Conservation (phyloP, 2,329 filamentous ascomycete species). For the Cladosporium velox region DNA sequence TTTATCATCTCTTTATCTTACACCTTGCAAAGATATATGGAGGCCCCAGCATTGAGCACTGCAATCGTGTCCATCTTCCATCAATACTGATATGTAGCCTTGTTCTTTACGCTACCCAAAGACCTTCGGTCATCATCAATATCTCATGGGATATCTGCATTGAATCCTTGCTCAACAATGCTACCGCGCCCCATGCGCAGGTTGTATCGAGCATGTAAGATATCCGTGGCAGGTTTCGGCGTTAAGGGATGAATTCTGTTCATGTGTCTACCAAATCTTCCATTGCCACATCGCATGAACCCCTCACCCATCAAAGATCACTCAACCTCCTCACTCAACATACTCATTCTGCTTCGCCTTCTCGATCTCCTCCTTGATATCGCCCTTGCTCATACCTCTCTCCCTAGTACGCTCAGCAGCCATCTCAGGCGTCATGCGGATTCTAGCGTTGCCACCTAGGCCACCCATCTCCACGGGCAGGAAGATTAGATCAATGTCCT, state of each 20-base stretch:
- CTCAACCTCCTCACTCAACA: neutral
- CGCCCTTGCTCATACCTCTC: slow-evolving; percentile 13
- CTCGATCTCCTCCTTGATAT: slow-evolving; percentile 16
- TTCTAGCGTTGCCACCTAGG: slow-evolving; percentile 4
- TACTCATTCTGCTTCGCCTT: slow-evolving; percentile 16
- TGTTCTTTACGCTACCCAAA: neutral
- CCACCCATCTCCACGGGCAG: slow-evolving; percentile 18
- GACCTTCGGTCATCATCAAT: neutral
- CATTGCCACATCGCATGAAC: neutral
- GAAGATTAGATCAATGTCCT: slow-evolving; percentile 40
- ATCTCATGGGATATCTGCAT: no score
- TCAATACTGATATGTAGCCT: neutral
- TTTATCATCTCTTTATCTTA: no score
- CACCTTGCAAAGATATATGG: neutral
- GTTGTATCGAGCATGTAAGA: no score
- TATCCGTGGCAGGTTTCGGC: neutral
- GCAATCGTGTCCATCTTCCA: neutral
- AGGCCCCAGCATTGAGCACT: neutral
- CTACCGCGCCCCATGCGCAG: no score
- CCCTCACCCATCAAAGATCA: neutral
- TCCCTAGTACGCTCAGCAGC: slow-evolving; percentile 12
- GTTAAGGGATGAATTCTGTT: neutral
- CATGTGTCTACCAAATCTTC: neutral
- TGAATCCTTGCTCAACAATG: no score
- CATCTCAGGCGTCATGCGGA: slow-evolving; percentile 21